Base-by-base conservation (phyloP, 139 green algal species). In the Coelastrella sp. region DNA sequence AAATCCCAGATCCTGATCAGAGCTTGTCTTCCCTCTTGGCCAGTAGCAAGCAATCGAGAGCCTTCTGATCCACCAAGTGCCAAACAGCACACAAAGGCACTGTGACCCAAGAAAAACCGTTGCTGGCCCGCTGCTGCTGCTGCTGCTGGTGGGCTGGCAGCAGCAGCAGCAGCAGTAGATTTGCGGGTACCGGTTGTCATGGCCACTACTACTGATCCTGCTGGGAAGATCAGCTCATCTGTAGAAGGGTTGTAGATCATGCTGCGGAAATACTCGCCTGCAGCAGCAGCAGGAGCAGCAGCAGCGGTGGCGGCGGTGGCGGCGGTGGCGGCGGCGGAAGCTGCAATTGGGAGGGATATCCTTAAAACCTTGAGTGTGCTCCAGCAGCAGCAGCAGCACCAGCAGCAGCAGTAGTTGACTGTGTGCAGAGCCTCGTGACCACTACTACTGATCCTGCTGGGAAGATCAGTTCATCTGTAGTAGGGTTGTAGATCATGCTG, bases 61-160 rank as follows among this genome's bases (percentile, higher is more conserved):
- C 10, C 94, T 89, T 0, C 32, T 47, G 1, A 47, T 47, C 71
- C 90, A 57, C 87, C 90, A 80, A 96, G 92, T 7, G 95, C 95
- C 60, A 98, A 65, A n/a, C 92, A 92, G 20, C 83, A 91, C 56
- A 98, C 94, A 56, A 91, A 86, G 0, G 92, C 85, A 22, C 86
- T 94, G 76, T 97, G 96, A 3, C 95, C 96, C 17, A 95, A 47
- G 77, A 97, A 93, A 66, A 95, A 94, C 32, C 95, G 92, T 93
- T 98, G 96, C 22, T 75, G 83, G 47, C 4, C 7, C 65, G 5
- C 14, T 65, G 2, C 22, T 60, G 13, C 60, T n/a, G n/a, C n/a
- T 84, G 68, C 61, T 47, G 14, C 58, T 57, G 83, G 64, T n/a
- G 14, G 77, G 23, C 60, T 20, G 6, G 20, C 77, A 59, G 85